Evolutionary conservation across 2,329 filamentous ascomycete species (phyloP).

Genomic region (Meredithiella fracta): DNA sequence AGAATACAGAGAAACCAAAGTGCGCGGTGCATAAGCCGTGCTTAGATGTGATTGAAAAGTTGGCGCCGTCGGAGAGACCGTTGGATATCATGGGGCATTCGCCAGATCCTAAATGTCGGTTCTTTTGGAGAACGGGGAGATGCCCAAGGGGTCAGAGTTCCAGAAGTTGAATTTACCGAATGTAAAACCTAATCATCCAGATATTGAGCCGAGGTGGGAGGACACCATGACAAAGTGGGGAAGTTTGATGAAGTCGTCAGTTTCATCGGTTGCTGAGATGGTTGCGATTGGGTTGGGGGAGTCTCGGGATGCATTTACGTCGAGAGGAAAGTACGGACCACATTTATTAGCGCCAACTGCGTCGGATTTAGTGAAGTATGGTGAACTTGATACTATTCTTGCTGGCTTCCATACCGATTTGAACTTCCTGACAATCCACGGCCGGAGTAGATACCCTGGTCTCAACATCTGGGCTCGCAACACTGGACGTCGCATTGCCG

Average conservation of each 20-base stretch:
- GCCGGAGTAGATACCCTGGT: conserved; percentile 43
- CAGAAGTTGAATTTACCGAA: conserved; percentile 39
- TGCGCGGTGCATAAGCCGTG: conserved; percentile 47
- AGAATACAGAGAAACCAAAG: conserved; percentile 47
- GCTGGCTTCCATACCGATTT: conserved; percentile 49
- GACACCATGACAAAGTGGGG: conserved; percentile 42
- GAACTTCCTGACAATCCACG: conserved; percentile 49
- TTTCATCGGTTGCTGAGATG: conserved; percentile 42
- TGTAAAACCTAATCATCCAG: conserved; percentile 32
- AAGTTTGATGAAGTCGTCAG: conserved; percentile 41
- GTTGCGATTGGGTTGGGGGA: conserved; percentile 39
- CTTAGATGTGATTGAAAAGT: conserved; percentile 36
- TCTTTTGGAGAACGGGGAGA: conserved; percentile 46
- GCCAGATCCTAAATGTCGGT: conserved; percentile 45
- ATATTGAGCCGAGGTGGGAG: conserved; percentile 34
- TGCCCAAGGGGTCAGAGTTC: conserved; percentile 34
- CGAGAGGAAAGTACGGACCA: conserved; percentile 41
- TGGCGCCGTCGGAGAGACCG: conserved; percentile 38
- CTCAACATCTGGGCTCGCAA: conserved; percentile 48
- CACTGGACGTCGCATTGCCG: conserved; percentile 40
- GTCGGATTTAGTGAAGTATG: conserved; percentile 39
- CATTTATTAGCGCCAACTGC: conserved; percentile 45
- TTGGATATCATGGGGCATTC: conserved; percentile 39
- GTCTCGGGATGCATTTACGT: conserved; percentile 34
- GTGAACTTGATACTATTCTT: conserved; percentile 38